phyloP scores from a whole-genome alignment of 192 early-diverging fungal species.

The Cetraspora pellucida region DNA sequence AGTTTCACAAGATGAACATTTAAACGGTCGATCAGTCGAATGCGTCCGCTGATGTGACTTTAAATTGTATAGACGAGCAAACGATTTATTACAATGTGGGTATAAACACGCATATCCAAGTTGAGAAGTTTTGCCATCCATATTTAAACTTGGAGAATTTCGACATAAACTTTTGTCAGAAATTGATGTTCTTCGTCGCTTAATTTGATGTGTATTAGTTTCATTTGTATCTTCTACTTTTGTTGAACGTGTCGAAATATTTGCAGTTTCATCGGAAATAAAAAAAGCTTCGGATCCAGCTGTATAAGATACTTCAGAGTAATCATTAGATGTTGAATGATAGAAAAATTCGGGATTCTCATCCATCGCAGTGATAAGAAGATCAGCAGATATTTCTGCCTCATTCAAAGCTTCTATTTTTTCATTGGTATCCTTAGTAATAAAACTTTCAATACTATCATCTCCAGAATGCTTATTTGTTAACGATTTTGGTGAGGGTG shows the following conservation, averaged over 20 bases:
- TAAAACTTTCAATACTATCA: not conserved
- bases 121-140: not conserved
- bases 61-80: constrained; percentile 87
- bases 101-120: constrained; percentile 38
- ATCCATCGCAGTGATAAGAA: constrained; percentile 3
- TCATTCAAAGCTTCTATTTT: not conserved
- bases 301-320: constrained; percentile 1
- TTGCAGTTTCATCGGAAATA: not conserved
- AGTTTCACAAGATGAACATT: constrained; percentile 63
- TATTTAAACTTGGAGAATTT: not conserved
- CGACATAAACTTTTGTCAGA: not conserved
- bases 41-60: constrained; percentile 83
- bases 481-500: not conserved
- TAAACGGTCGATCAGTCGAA: constrained; percentile 72
- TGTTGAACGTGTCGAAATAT: not conserved
- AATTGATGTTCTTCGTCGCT: not conserved
- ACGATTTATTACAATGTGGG: constrained; percentile 80
- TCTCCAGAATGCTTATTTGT: not conserved
- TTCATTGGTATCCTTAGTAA: constrained; percentile 1
- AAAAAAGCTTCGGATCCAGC: constrained; percentile 3
- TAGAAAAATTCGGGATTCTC: constrained; percentile 18
- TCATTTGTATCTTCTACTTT: not conserved
- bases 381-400: constrained; percentile 2
- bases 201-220: not conserved
- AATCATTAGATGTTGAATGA: constrained; percentile 6